phyloP scores from a whole-genome alignment of 495 filamentous ascomycete species.

The Jackrogersella multiformis region DNA sequence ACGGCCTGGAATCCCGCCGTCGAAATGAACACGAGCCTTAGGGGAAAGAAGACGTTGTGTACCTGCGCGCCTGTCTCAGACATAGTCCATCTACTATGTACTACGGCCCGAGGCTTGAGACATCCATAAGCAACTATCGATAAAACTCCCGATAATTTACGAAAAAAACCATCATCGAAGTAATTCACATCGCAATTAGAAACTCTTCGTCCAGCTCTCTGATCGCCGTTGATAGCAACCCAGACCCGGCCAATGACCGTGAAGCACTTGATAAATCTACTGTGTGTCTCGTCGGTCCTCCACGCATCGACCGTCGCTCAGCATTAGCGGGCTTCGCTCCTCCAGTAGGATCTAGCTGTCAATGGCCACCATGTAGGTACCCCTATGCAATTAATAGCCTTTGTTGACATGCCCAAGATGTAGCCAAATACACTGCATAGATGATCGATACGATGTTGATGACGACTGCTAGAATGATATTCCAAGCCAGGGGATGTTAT shows the following conservation, averaged over 20 bases:
- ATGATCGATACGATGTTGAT: background rate
- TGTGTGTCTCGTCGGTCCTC: background rate
- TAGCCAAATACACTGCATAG: background rate
- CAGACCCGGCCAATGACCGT: background rate
- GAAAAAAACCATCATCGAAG: conserved; percentile 1
- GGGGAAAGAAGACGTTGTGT: background rate
- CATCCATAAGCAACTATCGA: conserved; percentile 16
- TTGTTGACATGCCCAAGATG: background rate
- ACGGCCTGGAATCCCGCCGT: background rate
- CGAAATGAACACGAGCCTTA: conserved; percentile 6
- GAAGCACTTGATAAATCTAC: background rate
- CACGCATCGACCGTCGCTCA: background rate
- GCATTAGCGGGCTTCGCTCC: background rate
- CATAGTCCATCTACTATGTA: background rate
- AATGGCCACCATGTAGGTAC: conserved; percentile 8
- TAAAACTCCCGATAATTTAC: conserved; percentile 14
- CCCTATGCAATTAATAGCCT: background rate
- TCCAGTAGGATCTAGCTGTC: background rate
- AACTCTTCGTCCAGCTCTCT: background rate
- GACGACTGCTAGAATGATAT: background rate
- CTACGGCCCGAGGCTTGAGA: conserved; percentile 22
- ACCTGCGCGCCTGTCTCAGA: conserved; percentile 19
- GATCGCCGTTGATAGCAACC: background rate
- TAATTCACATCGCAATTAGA: background rate
- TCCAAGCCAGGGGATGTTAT: background rate